These are phyloP conservation scores for Cladobotryum protrusum DNA, from an alignment of 2,329 filamentous ascomycete species.

Conservation along the genomic window DNA sequence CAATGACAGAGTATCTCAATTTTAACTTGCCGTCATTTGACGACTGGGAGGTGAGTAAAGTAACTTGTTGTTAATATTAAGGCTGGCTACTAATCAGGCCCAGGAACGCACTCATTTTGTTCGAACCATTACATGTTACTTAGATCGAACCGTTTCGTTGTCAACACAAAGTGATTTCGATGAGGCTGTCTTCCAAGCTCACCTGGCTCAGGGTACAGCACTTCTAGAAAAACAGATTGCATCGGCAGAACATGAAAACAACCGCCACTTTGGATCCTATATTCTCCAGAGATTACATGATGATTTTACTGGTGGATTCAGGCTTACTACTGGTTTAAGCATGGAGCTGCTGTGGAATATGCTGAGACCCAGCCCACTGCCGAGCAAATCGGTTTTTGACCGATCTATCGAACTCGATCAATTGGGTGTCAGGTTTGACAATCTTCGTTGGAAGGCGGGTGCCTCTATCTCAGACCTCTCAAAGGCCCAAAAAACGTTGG, in stretches of 20 bases:
- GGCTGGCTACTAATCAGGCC: slow-evolving; percentile 2
- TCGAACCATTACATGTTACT: slow-evolving; percentile 42
- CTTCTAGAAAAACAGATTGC: slow-evolving; percentile 32
- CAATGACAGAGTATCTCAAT: slow-evolving; percentile 39
- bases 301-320: slow-evolving; percentile 64
- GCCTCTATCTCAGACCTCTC: slow-evolving; percentile 46
- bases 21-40: slow-evolving; percentile 20
- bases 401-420: slow-evolving; percentile 46
- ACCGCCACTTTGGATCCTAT: slow-evolving; percentile 32
- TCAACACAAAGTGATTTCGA: slow-evolving; percentile 45
- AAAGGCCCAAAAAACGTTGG: slow-evolving; percentile 48
- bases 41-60: slow-evolving; percentile 26
- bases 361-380: slow-evolving; percentile 58
- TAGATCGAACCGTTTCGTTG: slow-evolving; percentile 47
- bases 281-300: slow-evolving; percentile 40
- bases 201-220: slow-evolving; percentile 46
- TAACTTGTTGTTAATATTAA: slow-evolving; percentile 1
- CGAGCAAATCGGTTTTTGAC: slow-evolving; percentile 38
- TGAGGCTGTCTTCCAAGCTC: slow-evolving; percentile 58
- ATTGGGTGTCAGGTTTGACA: slow-evolving; percentile 55
- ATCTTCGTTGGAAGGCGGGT: slow-evolving; percentile 51
- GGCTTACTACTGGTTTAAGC: slow-evolving; percentile 65
- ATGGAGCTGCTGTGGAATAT: slow-evolving; percentile 75
- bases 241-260: slow-evolving; percentile 17
- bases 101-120: slow-evolving; percentile 27